phyloP scores from a whole-genome alignment of 768 basidiomycete species.

The Boletus subparvulus region DNA sequence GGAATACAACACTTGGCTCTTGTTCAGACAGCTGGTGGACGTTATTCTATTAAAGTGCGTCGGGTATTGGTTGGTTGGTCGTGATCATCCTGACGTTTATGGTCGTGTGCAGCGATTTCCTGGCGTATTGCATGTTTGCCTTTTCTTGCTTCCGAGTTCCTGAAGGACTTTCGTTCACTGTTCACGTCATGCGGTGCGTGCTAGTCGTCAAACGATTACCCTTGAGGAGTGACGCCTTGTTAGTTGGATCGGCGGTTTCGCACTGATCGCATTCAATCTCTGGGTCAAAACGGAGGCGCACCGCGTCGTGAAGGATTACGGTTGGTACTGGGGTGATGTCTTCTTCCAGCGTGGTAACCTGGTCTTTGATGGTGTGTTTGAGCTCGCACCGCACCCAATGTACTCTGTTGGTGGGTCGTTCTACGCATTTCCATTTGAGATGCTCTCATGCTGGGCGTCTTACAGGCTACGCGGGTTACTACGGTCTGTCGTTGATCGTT shows the following conservation, averaged over 20 bases:
- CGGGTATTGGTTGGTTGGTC: neutral
- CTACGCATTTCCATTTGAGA: neutral
- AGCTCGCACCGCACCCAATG: conserved; percentile 92
- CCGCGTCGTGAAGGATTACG: conserved; percentile 95
- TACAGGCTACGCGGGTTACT: conserved; percentile 93
- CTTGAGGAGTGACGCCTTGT: conserved; percentile 1
- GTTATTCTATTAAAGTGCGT: conserved; percentile 92
- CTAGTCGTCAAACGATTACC: neutral
- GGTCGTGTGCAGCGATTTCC: conserved; percentile 68
- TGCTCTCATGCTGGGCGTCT: neutral
- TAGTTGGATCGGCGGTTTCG: conserved; percentile 86
- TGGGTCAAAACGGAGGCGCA: conserved; percentile 99
- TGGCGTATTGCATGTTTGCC: conserved; percentile 94
- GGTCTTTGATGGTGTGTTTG: conserved; percentile 97
- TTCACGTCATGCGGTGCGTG: conserved; percentile 77
- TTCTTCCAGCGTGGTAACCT: conserved; percentile 92
- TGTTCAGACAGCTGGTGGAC: conserved; percentile 95
- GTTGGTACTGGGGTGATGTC: conserved; percentile 96
- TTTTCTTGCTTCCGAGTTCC: conserved; percentile 91
- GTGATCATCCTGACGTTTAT: neutral
- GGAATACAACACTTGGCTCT: conserved; percentile 95
- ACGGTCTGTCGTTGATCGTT: conserved; percentile 88
- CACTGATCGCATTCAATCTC: conserved; percentile 89
- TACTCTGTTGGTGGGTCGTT: conserved; percentile 72
- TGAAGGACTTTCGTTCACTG: conserved; percentile 62